Percentiles rank a stretch among this genome's conserved stretches.
These are phyloP conservation scores for Botrytis medusae DNA, from an alignment of 2,329 filamentous ascomycete genomes.

Conservation along the genomic window DNA sequence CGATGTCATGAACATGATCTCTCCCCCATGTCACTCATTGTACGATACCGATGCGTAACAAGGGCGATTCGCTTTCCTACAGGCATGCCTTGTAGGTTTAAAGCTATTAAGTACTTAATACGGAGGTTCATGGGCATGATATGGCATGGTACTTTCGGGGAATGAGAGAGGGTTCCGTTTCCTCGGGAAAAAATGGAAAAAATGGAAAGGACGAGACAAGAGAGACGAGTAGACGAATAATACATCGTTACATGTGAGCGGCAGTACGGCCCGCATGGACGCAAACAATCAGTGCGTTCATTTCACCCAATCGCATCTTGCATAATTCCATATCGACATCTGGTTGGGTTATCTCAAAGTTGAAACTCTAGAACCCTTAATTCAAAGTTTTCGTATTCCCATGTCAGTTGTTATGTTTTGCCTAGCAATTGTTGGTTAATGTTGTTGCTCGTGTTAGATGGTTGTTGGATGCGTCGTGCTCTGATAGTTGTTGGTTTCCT, in stretches of 20 bases:
- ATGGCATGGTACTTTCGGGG: neutral
- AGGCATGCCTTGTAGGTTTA: neutral
- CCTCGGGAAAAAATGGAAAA: constrained; percentile 14
- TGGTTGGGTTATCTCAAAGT: neutral
- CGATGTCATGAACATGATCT: constrained; percentile 2
- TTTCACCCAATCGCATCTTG: neutral
- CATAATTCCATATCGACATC: neutral
- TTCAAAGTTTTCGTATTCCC: neutral
- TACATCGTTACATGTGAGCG: neutral
- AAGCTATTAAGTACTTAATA: neutral
- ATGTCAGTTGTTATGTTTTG: neutral
- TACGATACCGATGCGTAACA: neutral
- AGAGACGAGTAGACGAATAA: neutral
- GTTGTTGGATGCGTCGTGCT: neutral
- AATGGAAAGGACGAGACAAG: neutral
- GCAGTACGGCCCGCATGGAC: constrained; percentile 11
- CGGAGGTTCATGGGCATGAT: neutral
- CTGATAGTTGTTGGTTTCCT: constrained; percentile 4
- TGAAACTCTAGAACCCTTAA: neutral
- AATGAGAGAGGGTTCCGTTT: constrained; percentile 19
- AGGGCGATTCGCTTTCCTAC: neutral
- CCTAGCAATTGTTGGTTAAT: neutral
- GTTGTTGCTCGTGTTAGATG: neutral
- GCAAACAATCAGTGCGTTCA: neutral
- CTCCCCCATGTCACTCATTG: neutral